Conservation (phyloP, 805 yeast species). For the Starmera dryadoides region DNA sequence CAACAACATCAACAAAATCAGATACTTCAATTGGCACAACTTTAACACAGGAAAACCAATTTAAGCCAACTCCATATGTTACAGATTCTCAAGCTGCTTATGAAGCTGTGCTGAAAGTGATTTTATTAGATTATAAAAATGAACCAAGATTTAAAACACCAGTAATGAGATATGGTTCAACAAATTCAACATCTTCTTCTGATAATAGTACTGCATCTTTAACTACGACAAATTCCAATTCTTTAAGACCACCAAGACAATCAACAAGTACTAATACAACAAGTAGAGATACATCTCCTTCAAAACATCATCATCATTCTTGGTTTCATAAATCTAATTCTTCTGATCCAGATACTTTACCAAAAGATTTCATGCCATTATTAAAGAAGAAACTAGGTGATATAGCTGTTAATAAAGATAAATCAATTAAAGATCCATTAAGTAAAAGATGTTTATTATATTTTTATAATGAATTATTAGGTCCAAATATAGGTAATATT, state of each 20-base stretch:
- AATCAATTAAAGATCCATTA: constrained; percentile 32
- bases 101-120: constrained; percentile 43
- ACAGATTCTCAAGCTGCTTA: constrained; percentile 29
- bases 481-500: constrained; percentile 32
- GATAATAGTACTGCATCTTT: constrained; percentile 2
- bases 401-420: constrained; percentile 38
- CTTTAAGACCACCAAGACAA: constrained; percentile 6
- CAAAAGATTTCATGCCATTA: constrained; percentile 23
- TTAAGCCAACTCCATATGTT: neutral
- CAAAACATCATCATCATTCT: constrained; percentile 22
- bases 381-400: constrained; percentile 35
- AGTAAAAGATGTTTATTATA: constrained; percentile 54
- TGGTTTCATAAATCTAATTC: constrained; percentile 24
- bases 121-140: constrained; percentile 51
- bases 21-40: constrained; percentile 8
- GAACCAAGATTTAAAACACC: constrained; percentile 51
- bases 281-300: constrained; percentile 19
- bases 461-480: constrained; percentile 53
- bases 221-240: no score
- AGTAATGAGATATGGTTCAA: neutral
- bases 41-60: constrained; percentile 2
- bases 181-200: constrained; percentile 2
- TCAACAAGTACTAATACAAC: neutral
- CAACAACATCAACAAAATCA: neutral
- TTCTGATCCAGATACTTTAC: constrained; percentile 28